These are phyloP conservation scores for Calonectria ilicicola DNA, from an alignment of 2,329 filamentous ascomycete species.

Conservation along the genomic window DNA sequence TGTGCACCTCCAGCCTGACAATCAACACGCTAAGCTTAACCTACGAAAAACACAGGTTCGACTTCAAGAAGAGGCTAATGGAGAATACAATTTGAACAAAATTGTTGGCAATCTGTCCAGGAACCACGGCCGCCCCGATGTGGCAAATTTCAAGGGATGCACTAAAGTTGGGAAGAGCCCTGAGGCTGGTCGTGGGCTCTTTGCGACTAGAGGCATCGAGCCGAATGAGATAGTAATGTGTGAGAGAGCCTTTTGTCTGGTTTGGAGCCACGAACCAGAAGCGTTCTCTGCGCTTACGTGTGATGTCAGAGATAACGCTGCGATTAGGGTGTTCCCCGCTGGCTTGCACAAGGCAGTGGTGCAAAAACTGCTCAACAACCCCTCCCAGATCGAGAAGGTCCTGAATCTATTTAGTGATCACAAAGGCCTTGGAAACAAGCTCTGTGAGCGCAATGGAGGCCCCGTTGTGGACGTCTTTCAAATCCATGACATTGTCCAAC, in stretches of 20 bases:
- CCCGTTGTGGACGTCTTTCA: constrained; percentile 47
- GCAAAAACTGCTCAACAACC: constrained; percentile 43
- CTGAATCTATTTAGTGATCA: constrained; percentile 44
- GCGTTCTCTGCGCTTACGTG: constrained; percentile 47
- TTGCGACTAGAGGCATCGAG: constrained; percentile 47
- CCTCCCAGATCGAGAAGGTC: constrained; percentile 35
- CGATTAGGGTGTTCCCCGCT: constrained; percentile 45
- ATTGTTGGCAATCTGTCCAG: constrained; percentile 37
- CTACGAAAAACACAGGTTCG: constrained; percentile 36
- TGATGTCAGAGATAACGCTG: constrained; percentile 43
- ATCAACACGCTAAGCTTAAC: constrained; percentile 30
- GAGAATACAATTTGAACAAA: constrained; percentile 38
- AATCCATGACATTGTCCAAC: constrained; percentile 47
- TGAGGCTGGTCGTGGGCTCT: constrained; percentile 51
- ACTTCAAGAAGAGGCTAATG: constrained; percentile 39
- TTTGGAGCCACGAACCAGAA: constrained; percentile 46
- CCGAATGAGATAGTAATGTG: constrained; percentile 47
- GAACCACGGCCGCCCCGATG: constrained; percentile 45
- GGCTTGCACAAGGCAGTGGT: constrained; percentile 46
- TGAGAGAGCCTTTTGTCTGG: constrained; percentile 49
- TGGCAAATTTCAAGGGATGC: constrained; percentile 41
- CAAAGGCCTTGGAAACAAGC: constrained; percentile 30
- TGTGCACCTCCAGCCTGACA: constrained; percentile 37
- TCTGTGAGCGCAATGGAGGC: constrained; percentile 39
- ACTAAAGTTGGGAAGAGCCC: constrained; percentile 43